Evolutionary conservation across 73 alveolate genomes (phyloP).

Genomic region (Paramecium octaurelia): DNA sequence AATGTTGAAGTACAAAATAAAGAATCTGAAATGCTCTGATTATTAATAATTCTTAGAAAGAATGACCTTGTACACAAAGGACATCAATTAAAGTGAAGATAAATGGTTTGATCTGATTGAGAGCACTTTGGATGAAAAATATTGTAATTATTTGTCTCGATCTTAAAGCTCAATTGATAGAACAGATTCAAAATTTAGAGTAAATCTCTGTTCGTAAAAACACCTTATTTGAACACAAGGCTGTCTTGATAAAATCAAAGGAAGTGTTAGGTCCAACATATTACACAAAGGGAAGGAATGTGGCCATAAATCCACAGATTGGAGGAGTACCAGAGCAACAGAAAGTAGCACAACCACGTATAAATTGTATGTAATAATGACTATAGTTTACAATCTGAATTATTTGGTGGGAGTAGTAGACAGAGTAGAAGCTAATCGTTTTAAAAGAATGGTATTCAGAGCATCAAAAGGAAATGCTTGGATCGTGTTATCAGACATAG

Average conservation of each 20-base stretch:
- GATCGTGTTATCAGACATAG: slow-evolving; percentile 80
- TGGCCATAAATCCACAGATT: slow-evolving; percentile 28
- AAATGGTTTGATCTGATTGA: slow-evolving; percentile 63
- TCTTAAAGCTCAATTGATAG: slow-evolving; percentile 36
- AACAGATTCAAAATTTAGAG: slow-evolving; percentile 1
- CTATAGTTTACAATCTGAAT: slow-evolving; percentile 61
- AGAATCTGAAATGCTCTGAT: slow-evolving; percentile 63
- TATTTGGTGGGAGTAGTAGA: slow-evolving; percentile 91
- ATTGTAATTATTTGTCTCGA: neutral
- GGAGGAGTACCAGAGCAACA: slow-evolving; percentile 18
- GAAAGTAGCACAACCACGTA: neutral
- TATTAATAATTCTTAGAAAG: slow-evolving; percentile 51
- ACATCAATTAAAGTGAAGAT: slow-evolving; percentile 38
- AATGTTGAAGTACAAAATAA: slow-evolving; percentile 64
- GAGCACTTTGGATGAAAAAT: slow-evolving; percentile 38
- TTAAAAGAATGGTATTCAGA: slow-evolving; percentile 90
- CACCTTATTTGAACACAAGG: slow-evolving; percentile 48
- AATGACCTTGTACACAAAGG: slow-evolving; percentile 38
- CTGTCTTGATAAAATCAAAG: slow-evolving; percentile 58
- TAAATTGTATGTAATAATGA: neutral
- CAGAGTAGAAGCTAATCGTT: slow-evolving; percentile 72
- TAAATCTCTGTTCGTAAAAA: slow-evolving; percentile 39
- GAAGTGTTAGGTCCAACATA: slow-evolving; percentile 55
- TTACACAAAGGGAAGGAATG: neutral
- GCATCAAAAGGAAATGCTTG: slow-evolving; percentile 91